Evolutionary conservation across 495 filamentous ascomycete species (phyloP).

Genomic region (Ascodesmis nigricans): DNA sequence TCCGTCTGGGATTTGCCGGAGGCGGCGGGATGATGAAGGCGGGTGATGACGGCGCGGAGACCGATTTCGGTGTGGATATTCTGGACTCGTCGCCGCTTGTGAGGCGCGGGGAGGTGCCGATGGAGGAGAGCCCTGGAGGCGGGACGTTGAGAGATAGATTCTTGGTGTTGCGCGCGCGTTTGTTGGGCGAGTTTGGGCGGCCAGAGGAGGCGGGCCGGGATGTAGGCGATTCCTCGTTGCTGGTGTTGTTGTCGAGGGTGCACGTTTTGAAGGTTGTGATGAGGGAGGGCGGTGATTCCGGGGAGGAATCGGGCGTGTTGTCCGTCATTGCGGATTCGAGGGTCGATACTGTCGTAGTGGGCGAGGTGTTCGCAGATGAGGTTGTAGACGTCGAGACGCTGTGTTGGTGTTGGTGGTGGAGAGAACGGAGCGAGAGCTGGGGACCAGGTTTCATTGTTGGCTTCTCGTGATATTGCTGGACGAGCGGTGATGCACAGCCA

Average conservation of each 20-base stretch:
- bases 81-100: conserved; percentile 29
- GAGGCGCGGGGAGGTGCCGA: no score
- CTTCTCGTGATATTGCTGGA: conserved; percentile 15
- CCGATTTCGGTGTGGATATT: conserved; percentile 27
- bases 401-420: conserved; percentile 34
- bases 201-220: conserved; percentile 10
- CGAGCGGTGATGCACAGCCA: conserved; percentile 18
- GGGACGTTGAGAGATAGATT: conserved; percentile 76
- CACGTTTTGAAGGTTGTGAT: conserved; percentile 30
- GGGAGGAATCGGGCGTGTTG: conserved; percentile 82
- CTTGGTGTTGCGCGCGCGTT: conserved; percentile 73
- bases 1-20: conserved; percentile 38
- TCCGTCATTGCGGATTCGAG: conserved; percentile 70
- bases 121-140: conserved; percentile 25
- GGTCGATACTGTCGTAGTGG: conserved; percentile 85
- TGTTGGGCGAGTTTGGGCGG: conserved; percentile 42
- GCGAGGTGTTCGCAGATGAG: conserved; percentile 80
- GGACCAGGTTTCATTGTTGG: conserved; percentile 12
- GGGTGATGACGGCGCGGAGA: conserved; percentile 64
- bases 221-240: conserved; percentile 21
- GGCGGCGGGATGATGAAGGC: conserved; percentile 53
- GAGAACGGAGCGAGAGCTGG: neutral
- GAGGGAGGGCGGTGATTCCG: conserved; percentile 52
- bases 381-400: conserved; percentile 61
- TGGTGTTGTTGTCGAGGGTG: conserved; percentile 20